Percentiles rank a stretch among this genome's conserved stretches.
Evolutionary conservation across 208 protist species (phyloP).

Genomic region (Wallacemonas sp.): DNA sequence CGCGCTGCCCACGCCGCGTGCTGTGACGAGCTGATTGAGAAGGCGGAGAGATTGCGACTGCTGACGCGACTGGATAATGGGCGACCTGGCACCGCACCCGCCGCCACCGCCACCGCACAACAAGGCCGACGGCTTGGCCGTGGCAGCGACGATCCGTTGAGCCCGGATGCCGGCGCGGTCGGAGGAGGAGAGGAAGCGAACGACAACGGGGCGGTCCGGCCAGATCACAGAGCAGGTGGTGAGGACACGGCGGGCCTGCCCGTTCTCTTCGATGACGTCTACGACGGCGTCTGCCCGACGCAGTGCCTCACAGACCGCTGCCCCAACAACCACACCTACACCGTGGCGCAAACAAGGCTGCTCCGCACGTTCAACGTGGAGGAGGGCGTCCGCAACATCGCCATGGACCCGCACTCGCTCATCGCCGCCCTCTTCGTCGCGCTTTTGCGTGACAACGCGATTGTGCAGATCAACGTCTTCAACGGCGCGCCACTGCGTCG

Average conservation of each 20-base stretch:
- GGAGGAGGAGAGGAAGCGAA: not conserved
- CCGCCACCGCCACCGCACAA: no score
- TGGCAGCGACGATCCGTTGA: no score
- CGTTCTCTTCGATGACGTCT: conserved; percentile 11
- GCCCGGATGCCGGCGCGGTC: no score
- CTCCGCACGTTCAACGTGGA: conserved; percentile 51
- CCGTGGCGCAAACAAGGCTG: conserved; percentile 7
- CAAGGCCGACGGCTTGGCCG: no score
- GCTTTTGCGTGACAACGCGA: conserved; percentile 38
- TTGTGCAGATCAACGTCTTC: conserved; percentile 80
- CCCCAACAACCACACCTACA: conserved; percentile 37
- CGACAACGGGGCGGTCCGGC: not conserved
- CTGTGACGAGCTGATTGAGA: not conserved
- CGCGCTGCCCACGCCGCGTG: not conserved
- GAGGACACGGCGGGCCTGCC: not conserved
- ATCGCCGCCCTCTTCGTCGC: conserved; percentile 54
- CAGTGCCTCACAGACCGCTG: conserved; percentile 22
- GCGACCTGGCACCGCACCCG: not conserved
- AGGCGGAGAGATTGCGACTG: conserved; percentile 9
- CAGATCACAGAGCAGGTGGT: not conserved
- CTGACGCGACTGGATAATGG: not conserved
- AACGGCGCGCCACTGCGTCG: conserved; percentile 42
- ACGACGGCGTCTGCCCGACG: no score
- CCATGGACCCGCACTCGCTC: conserved; percentile 30
- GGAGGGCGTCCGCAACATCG: conserved; percentile 50